Base-by-base conservation (phyloP, 306 rosid species). In the Canavalia ensiformis region DNA sequence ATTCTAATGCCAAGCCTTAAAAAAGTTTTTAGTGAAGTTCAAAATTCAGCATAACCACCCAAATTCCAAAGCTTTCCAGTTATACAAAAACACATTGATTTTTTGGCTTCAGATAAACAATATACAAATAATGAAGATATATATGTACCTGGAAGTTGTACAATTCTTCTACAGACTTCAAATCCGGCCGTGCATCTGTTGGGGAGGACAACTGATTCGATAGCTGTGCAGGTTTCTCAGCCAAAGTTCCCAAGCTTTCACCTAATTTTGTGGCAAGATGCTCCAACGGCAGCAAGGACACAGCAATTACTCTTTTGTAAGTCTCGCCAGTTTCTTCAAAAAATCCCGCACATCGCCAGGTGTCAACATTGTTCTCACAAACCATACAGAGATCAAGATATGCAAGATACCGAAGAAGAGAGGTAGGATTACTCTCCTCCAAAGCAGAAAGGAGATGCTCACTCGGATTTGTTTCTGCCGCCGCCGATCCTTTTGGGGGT, bases 401-500 rank as follows among this genome's bases (percentile, higher is more conserved):
- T 50, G 99, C 96, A 87, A 93, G 99, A 88, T 90, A 89, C 49
- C 88, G 93, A 74, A 91, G 91, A 89, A 93, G 97, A 81, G 98
- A 93, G 57, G 87, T 84, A 42, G 94, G 91, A 50, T 79, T 70
- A 74, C 97, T 93, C 80, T 91, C 94, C 86, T 95, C 99, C 94
- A 95, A 65, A 25, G 99, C 98, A 59, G 90, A 86, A 86, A 95
- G 97, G 57, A 95, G 98, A 83, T 89, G 83, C 81, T 95, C 99
- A 46, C 91, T 93, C 39, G 99, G 99, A 86, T 95, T 95, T 77
- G 98, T 93, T 92, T 93, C 97, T 5, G 97, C 97, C 47, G 99
- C 99, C 29, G 99, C 99, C 10, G 98, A 95, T 83, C 99, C 99
- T 88, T 92, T 92, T 49, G 97, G 98, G 37, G 98, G 98, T 0